A percentile compares a stretch with the other conserved stretches of the same genome.
Conservation (phyloP, 2,329 filamentous ascomycete species). For the Diaporthe sp. region DNA sequence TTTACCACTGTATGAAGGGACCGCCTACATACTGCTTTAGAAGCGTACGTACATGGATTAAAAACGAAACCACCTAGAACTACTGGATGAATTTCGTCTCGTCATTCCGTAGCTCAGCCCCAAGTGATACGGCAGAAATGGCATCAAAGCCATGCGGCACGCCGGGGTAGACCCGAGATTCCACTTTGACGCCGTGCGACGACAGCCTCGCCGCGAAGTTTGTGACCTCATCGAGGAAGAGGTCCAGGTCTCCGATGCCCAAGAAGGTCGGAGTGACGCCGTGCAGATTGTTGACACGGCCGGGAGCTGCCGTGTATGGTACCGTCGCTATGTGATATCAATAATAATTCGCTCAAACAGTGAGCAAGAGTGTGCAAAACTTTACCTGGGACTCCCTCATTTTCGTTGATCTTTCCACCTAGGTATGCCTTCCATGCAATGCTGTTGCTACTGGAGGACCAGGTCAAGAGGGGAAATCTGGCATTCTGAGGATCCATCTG, state of each 20-base stretch:
- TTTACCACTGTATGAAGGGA: too few relatives aligned
- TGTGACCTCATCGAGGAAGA: conserved; percentile 49
- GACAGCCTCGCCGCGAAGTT: conserved; percentile 46
- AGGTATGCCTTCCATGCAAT: conserved; percentile 6
- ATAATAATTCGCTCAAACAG: too few relatives aligned
- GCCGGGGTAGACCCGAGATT: conserved; percentile 52
- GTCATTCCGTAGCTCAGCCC: not conserved
- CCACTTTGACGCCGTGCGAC: conserved; percentile 46
- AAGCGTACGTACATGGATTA: too few relatives aligned
- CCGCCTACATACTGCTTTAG: too few relatives aligned
- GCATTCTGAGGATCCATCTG: not conserved
- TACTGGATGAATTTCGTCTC: not conserved
- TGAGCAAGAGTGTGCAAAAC: not conserved
- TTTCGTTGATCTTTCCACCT: not conserved
- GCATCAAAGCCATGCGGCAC: conserved; percentile 51
- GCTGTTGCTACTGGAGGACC: not conserved
- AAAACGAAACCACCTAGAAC: not conserved
- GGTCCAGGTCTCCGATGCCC: conserved; percentile 50
- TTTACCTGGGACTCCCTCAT: not conserved
- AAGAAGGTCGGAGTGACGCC: conserved; percentile 50
- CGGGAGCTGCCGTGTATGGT: conserved; percentile 37
- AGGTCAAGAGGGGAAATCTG: not conserved
- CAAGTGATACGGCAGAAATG: not conserved
- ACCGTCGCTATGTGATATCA: not conserved
- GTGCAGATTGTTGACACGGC: conserved; percentile 37